Evolutionary conservation across 192 early-diverging fungal genomes (phyloP), one percentile per base, ranked within the genome.

Genomic region (Umbelopsis sp.): DNA sequence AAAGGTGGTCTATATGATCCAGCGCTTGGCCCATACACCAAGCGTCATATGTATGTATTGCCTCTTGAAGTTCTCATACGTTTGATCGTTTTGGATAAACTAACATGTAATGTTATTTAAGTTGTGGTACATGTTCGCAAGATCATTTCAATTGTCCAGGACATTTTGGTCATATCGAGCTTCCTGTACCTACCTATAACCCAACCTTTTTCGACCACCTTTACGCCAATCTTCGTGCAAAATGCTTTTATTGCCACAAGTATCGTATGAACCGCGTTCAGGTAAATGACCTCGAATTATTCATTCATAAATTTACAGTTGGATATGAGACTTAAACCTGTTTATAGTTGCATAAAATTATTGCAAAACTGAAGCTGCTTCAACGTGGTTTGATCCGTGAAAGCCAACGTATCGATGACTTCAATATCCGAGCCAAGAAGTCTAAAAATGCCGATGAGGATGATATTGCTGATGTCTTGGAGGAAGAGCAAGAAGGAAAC

Each of bases 101-200:
- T 56, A 38, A 38, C 36, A n/a, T 17, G 12, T 25, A 38, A 17
- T 41, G 3, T 38, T 69, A 47, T 45, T 41, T 31, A 74, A 94
- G 92, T 36, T 98, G 97, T 78, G 84, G 74, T 1, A 97, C 97
- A 14, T 98, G 97, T 81, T 84, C 84, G 10, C 85, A 96, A 56
- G 87, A 87, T 41, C 83, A 94, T 84, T 91, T 86, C 72, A 84
- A 85, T 44, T 98, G 96, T 73, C 96, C 96, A 4, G 97, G 97
- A 41, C 96, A 98, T 73, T 98, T 96, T 86, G 96, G 97, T 17
- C 95, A 98, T 77, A 97, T 98, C 73, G 94, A 97, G 71, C 86
- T 98, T 24, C 90, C 92, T 14, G 84, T 87, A 16, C 93, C 94
- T 24, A 92, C 92, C 45, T 91, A 95, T 80, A 97, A 99, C 81